phyloP scores from a whole-genome alignment of 2,329 filamentous ascomycete genomes.

The Fusarium guadeloupense region DNA sequence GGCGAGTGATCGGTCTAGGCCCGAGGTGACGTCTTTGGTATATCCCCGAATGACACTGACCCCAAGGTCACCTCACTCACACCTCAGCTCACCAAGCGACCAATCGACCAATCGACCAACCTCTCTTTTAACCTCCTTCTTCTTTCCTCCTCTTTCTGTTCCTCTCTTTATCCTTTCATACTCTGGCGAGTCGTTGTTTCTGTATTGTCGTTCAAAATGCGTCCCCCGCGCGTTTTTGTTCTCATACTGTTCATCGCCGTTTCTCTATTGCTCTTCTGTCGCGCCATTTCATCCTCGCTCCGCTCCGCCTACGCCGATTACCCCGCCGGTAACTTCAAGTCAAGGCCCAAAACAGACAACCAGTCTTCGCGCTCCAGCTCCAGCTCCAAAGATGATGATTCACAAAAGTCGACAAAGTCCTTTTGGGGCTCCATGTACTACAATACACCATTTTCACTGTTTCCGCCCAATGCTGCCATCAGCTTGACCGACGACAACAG shows the following conservation, averaged over 20 bases:
- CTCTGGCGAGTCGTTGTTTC: constrained; percentile 7
- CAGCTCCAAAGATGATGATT: constrained; percentile 22
- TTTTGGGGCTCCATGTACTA: constrained; percentile 70
- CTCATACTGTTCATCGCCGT: constrained; percentile 63
- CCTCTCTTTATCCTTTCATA: constrained; percentile 1
- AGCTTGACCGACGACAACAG: constrained; percentile 98
- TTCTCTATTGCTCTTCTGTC: constrained; percentile 64
- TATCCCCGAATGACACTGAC: constrained; percentile 35
- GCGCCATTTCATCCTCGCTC: constrained; percentile 56
- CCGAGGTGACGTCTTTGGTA: constrained; percentile 38
- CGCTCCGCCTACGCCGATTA: constrained; percentile 42
- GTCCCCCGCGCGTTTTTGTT: constrained; percentile 63
- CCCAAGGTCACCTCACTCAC: constrained; percentile 37
- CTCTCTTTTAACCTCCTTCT: constrained; percentile 7
- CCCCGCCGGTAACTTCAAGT: constrained; percentile 40
- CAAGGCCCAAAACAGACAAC: constrained; percentile 25
- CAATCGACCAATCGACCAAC: background rate
- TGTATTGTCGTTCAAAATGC: constrained; percentile 54
- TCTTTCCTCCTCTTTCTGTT: constrained; percentile 1
- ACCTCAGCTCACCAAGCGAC: constrained; percentile 34
- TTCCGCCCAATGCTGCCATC: constrained; percentile 94
- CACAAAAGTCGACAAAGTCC: constrained; percentile 35
- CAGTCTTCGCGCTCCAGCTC: constrained; percentile 23
- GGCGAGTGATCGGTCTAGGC: constrained; percentile 30
- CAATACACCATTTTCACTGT: constrained; percentile 82